Conservation (phyloP, 495 filamentous ascomycete species). For the Diplogelasinospora grovesii region DNA sequence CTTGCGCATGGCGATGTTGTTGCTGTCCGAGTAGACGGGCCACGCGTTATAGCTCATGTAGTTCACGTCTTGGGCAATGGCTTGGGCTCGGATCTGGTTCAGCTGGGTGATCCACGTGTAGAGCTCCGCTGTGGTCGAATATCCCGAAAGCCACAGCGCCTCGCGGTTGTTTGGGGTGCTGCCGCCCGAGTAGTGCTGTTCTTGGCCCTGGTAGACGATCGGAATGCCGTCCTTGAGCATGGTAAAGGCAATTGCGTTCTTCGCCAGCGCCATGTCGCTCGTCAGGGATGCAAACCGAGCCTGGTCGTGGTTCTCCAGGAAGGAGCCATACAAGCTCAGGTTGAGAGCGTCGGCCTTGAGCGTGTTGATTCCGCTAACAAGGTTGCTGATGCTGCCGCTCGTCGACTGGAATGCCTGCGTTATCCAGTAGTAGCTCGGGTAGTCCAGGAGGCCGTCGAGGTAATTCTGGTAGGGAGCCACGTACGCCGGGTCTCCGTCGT, state of each 20-base stretch:
- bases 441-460: conserved; percentile 63
- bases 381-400: conserved; percentile 48
- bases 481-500: conserved; percentile 52
- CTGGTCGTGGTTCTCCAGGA: conserved; percentile 77
- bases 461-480: conserved; percentile 60
- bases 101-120: conserved; percentile 51
- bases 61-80: conserved; percentile 36
- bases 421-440: conserved; percentile 57
- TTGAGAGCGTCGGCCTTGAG: conserved; percentile 61
- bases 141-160: conserved; percentile 64
- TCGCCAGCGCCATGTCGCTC: conserved; percentile 36
- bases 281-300: conserved; percentile 56
- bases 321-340: conserved; percentile 60
- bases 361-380: conserved; percentile 53
- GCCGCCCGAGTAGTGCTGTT: conserved; percentile 59
- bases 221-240: conserved; percentile 57
- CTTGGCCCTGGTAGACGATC: conserved; percentile 53
- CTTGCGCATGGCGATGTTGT: conserved; percentile 60
- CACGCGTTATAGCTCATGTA: conserved; percentile 50
- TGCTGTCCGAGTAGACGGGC: conserved; percentile 49
- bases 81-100: conserved; percentile 52
- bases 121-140: conserved; percentile 50
- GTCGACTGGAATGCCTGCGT: conserved; percentile 55
- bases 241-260: conserved; percentile 54
- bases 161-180: conserved; percentile 62